A percentile compares a stretch with the other conserved stretches of the same genome.
These are phyloP conservation scores for Mangifera indica DNA, from an alignment of 345 rosid genomes.

Conservation along the genomic window DNA sequence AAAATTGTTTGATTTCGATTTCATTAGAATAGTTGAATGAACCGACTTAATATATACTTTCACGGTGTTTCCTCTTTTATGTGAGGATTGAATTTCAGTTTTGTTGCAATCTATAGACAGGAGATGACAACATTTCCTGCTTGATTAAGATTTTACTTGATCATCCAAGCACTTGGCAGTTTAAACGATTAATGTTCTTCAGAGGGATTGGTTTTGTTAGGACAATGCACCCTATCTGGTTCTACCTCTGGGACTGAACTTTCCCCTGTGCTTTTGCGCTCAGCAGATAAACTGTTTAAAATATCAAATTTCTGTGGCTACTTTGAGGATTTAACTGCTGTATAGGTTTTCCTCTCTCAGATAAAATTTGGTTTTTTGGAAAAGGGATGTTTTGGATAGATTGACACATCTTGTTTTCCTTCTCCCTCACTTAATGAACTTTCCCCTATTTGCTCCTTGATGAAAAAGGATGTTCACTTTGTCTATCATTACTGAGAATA, in stretches of 20 bases:
- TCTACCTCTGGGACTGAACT: background rate
- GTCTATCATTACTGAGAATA: background rate
- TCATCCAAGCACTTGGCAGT: background rate
- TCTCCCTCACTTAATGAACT: background rate
- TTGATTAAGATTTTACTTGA: constrained; percentile 11
- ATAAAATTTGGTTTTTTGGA: background rate
- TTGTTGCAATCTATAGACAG: background rate
- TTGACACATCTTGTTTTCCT: background rate
- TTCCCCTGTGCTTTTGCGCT: background rate
- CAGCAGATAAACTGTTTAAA: background rate
- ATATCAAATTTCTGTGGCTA: background rate
- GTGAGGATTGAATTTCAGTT: background rate
- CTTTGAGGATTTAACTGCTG: background rate
- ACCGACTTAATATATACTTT: background rate
- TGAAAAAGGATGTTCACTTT: background rate
- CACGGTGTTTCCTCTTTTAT: background rate
- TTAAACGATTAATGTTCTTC: background rate
- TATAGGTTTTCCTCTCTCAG: background rate
- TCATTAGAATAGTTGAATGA: background rate
- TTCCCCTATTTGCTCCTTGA: background rate
- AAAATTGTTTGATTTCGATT: background rate
- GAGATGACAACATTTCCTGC: background rate
- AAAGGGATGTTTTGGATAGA: background rate
- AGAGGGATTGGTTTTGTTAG: background rate
- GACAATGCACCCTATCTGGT: background rate